Percentiles rank a stretch among this genome's conserved stretches.
These are phyloP conservation scores for Flagelloscypha sp. DNA, from an alignment of 768 basidiomycete genomes.

Conservation along the genomic window DNA sequence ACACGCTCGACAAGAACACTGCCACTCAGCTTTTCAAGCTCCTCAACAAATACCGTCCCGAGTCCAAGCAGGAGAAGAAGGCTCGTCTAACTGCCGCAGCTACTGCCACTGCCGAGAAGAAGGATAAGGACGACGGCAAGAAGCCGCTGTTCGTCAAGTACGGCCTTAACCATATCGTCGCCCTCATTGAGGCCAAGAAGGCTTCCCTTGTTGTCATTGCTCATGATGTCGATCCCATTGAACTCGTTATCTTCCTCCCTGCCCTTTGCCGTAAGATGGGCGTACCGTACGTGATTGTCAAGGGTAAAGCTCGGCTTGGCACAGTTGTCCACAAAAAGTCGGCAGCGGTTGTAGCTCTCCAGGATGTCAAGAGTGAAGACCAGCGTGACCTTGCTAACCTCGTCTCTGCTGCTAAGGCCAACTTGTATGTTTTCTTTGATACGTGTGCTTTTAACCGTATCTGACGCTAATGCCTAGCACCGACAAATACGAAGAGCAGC, in stretches of 20 bases:
- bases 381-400: slow-evolving; percentile 87
- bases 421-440: slow-evolving; percentile 62
- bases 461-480: slow-evolving; percentile 38
- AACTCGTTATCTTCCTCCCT: slow-evolving; percentile 97
- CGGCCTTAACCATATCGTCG: slow-evolving; percentile 94
- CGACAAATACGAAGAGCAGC: slow-evolving; percentile 89
- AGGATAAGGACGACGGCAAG: slow-evolving; percentile 70
- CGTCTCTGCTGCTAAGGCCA: slow-evolving; percentile 90
- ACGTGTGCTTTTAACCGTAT: not conserved
- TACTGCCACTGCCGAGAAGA: slow-evolving; percentile 71
- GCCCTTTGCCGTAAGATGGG: slow-evolving; percentile 99
- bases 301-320: slow-evolving; percentile 96
- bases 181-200: slow-evolving; percentile 96
- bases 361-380: slow-evolving; percentile 95
- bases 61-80: slow-evolving; percentile 97
- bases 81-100: slow-evolving; percentile 76
- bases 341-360: slow-evolving; percentile 80
- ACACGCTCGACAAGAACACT: slow-evolving; percentile 98
- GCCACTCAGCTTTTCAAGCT: slow-evolving; percentile 98
- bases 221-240: slow-evolving; percentile 98
- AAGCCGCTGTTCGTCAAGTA: slow-evolving; percentile 95
- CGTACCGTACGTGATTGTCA: slow-evolving; percentile 96
- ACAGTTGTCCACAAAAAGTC: slow-evolving; percentile 99
- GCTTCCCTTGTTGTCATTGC: slow-evolving; percentile 92
- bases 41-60: slow-evolving; percentile 93